Conservation (phyloP, 1,284 basidiomycete genomes). For the Moniliella sp. region DNA sequence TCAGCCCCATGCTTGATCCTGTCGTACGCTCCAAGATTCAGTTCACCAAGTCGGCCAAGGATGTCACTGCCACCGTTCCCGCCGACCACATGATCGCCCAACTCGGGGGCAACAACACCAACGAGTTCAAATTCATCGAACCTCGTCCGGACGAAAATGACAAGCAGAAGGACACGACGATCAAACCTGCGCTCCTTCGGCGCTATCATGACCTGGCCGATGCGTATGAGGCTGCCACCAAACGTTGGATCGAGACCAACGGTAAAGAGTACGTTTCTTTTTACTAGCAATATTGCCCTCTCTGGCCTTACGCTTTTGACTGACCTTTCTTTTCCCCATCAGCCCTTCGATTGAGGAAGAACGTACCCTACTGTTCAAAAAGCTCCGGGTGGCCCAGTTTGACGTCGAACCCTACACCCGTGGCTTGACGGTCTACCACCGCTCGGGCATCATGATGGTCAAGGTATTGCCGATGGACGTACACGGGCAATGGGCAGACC, state of each 20-base stretch:
- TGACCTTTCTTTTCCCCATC: background rate
- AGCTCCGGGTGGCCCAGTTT: constrained; percentile 30
- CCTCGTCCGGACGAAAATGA: constrained; percentile 28
- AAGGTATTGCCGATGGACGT: too few relatives aligned
- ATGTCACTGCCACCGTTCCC: constrained; percentile 18
- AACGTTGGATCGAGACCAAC: constrained; percentile 22
- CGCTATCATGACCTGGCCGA: constrained; percentile 21
- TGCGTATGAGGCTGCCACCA: constrained; percentile 26
- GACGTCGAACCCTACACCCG: constrained; percentile 30
- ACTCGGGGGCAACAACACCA: constrained; percentile 13
- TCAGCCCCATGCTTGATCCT: constrained; percentile 14
- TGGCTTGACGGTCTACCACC: constrained; percentile 28
- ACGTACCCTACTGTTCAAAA: constrained; percentile 24
- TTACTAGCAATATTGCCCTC: background rate
- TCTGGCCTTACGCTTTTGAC: constrained; percentile 5
- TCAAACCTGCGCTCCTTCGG: constrained; percentile 17
- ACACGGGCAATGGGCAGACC: too few relatives aligned
- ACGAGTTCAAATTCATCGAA: constrained; percentile 12
- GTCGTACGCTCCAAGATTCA: constrained; percentile 19
- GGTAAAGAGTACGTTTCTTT: constrained; percentile 6
- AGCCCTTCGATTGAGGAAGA: constrained; percentile 7
- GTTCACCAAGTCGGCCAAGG: constrained; percentile 22
- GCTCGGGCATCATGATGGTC: constrained; percentile 30
- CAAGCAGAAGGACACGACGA: constrained; percentile 16
- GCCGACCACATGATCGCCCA: constrained; percentile 11